Percentiles rank a stretch among this genome's conserved stretches.
Conservation (phyloP, 306 rosid species). For the Bauhinia variegata region DNA sequence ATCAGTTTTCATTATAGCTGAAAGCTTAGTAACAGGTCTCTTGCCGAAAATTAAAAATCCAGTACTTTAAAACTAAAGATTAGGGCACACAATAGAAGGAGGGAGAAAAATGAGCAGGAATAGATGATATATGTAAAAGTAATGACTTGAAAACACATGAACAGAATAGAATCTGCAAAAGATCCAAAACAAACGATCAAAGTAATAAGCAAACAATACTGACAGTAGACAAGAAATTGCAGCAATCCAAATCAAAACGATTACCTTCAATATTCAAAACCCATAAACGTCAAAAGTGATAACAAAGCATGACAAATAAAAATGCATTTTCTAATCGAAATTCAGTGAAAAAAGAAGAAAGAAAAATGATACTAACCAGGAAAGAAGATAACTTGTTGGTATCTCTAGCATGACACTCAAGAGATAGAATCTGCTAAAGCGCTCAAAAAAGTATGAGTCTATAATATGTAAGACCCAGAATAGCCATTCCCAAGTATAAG, state of each 20-base stretch:
- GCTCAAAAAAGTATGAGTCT: slow-evolving; percentile 39
- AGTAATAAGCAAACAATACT: slow-evolving; percentile 25
- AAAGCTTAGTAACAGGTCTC: slow-evolving; percentile 27
- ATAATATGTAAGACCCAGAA: slow-evolving; percentile 42
- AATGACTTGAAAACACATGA: slow-evolving; percentile 28
- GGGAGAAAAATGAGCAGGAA: slow-evolving; percentile 9
- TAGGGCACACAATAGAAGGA: slow-evolving; percentile 5
- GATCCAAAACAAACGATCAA: slow-evolving; percentile 51
- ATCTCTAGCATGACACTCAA: slow-evolving; percentile 44
- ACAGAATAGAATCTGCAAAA: slow-evolving; percentile 15
- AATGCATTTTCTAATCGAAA: slow-evolving; percentile 30
- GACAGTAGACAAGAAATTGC: slow-evolving; percentile 31
- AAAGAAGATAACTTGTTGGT: slow-evolving; percentile 39
- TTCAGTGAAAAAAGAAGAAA: slow-evolving; percentile 8
- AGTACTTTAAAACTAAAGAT: slow-evolving; percentile 1
- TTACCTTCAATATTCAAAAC: slow-evolving; percentile 36
- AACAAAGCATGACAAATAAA: slow-evolving; percentile 27
- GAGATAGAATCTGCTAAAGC: slow-evolving; percentile 49
- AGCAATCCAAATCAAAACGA: slow-evolving; percentile 19
- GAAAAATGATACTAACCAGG: slow-evolving; percentile 49
- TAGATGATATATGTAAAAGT: slow-evolving; percentile 22
- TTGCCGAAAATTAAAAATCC: slow-evolving; percentile 6
- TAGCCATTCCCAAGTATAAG: slow-evolving; percentile 44
- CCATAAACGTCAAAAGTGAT: slow-evolving; percentile 31
- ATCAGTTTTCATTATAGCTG: background rate